Base-by-base conservation (phyloP, 1,139 yeast species). In the Taphrina sp. region DNA sequence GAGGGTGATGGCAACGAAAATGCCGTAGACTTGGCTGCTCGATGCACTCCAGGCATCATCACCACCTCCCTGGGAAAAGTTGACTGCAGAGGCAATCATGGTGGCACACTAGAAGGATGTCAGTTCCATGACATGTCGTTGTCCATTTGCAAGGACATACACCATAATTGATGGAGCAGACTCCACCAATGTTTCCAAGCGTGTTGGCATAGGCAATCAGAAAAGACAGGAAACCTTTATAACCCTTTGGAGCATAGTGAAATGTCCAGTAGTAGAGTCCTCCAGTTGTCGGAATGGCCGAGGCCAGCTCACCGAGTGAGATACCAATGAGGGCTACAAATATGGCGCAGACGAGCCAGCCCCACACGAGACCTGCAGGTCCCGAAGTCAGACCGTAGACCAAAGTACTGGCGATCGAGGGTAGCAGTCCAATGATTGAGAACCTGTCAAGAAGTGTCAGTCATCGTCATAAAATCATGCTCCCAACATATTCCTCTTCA, bases 221-320 rank as follows among this genome's bases (percentile, higher is more conserved):
- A 63, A 75, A 81, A 24, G 82, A 76, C 7, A 78, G 63, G 1
- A 76, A 72, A n/a, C 71, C 69, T 64, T 74, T 69, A 57, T 68
- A 63, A n/a, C 63, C 65, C 55, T 68, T 68, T 5, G 82, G 85
- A 5, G 85, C 78, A 61, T 76, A 79, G 62, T 75, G 71, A 63
- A 70, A 75, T 1, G 83, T 77, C 80, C 80, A 78, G 61, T 69
- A 76, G 64, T 69, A 69, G 44, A 82, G 71, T 3, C 87, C 88
- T 56, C 89, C 88, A 19, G 81, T 75, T 1, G 89, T 83, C 44
- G 89, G 88, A 63, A 80, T 78, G 4, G 85, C 76, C 29, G 82
- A 76, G 3, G 82, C 82, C 56, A 82, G 68, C 61, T 81, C 82
- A 2, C 85, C 76, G 75, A 83, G 77, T 1, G 81, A 73, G 7